A percentile compares a stretch with the other conserved stretches of the same genome.
phyloP scores from a whole-genome alignment of 306 rosid species.

The Mucuna pruriens region DNA sequence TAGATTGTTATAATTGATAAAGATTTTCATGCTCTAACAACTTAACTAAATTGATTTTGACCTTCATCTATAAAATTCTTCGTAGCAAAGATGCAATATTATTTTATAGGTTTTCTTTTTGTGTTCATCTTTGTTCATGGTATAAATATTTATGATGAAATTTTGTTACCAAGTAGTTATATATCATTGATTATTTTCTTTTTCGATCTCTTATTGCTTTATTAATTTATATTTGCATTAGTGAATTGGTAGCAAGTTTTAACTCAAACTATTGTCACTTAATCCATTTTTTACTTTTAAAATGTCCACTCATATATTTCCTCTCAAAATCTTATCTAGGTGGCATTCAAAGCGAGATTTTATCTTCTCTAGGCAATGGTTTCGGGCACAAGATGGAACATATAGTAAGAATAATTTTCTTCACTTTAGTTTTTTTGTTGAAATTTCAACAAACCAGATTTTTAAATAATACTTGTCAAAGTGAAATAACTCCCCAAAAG shows the following conservation, averaged over 20 bases:
- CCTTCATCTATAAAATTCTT: background rate
- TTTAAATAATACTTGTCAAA: background rate
- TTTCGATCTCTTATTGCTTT: background rate
- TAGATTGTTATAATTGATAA: background rate
- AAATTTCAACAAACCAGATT: background rate
- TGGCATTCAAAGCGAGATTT: conserved; percentile 94
- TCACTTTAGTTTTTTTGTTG: background rate
- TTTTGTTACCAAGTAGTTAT: background rate
- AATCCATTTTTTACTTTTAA: background rate
- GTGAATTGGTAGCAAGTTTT: conserved; percentile 2
- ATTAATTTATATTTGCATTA: background rate
- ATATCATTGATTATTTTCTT: background rate
- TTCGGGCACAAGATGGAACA: conserved; percentile 89
- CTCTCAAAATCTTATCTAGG: conserved; percentile 49
- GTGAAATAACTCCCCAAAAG: background rate
- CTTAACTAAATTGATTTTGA: background rate
- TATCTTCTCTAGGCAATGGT: conserved; percentile 95
- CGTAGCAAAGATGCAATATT: background rate
- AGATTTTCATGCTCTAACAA: background rate
- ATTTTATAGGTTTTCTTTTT: background rate
- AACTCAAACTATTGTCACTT: background rate
- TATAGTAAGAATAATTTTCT: conserved; percentile 69
- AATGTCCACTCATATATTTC: conserved; percentile 20
- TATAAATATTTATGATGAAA: background rate
- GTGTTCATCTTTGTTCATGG: background rate